Percentiles rank a stretch among this genome's conserved stretches.
These are phyloP conservation scores for Fusarium annulatum DNA, from an alignment of 2,329 filamentous ascomycete species.

Conservation along the genomic window DNA sequence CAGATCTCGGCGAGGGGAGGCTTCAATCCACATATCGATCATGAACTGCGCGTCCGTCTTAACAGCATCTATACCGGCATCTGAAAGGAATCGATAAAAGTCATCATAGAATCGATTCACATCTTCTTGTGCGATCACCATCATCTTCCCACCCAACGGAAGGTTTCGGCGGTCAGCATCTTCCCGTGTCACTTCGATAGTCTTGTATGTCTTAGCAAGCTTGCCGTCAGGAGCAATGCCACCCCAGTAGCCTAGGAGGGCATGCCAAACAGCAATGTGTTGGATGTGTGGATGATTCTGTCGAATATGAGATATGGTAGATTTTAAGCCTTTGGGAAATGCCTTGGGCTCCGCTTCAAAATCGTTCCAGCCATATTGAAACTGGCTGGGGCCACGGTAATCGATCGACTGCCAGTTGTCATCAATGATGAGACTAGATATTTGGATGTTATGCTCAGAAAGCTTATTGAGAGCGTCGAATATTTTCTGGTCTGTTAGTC, in stretches of 20 bases:
- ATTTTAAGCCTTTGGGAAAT: slow-evolving; percentile 84
- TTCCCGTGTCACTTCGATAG: slow-evolving; percentile 66
- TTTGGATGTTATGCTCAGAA: slow-evolving; percentile 75
- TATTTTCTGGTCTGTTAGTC: slow-evolving; percentile 83
- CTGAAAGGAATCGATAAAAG: slow-evolving; percentile 85
- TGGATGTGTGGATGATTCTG: slow-evolving; percentile 76
- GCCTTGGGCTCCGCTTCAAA: slow-evolving; percentile 86
- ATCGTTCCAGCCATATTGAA: slow-evolving; percentile 75
- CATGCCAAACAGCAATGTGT: slow-evolving; percentile 95
- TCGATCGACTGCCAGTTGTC: slow-evolving; percentile 93
- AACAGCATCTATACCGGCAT: slow-evolving; percentile 82
- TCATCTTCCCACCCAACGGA: slow-evolving; percentile 72
- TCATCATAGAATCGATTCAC: slow-evolving; percentile 84
- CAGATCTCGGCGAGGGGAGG: slow-evolving; percentile 76
- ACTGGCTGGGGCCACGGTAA: slow-evolving; percentile 60
- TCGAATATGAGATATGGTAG: slow-evolving; percentile 76
- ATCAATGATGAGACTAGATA: slow-evolving; percentile 92
- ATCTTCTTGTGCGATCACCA: slow-evolving; percentile 79
- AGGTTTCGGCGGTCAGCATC: slow-evolving; percentile 59
- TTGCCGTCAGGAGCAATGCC: slow-evolving; percentile 81
- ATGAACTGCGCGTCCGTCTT: slow-evolving; percentile 96
- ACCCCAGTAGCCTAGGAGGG: slow-evolving; percentile 90
- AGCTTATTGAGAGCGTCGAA: slow-evolving; percentile 79
- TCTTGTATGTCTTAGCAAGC: slow-evolving; percentile 83
- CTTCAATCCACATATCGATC: slow-evolving; percentile 78